A percentile compares a stretch with the other conserved stretches of the same genome.
Evolutionary conservation across 371 early-diverging fungal species (phyloP).

Genomic region (Rhizopus sp.): DNA sequence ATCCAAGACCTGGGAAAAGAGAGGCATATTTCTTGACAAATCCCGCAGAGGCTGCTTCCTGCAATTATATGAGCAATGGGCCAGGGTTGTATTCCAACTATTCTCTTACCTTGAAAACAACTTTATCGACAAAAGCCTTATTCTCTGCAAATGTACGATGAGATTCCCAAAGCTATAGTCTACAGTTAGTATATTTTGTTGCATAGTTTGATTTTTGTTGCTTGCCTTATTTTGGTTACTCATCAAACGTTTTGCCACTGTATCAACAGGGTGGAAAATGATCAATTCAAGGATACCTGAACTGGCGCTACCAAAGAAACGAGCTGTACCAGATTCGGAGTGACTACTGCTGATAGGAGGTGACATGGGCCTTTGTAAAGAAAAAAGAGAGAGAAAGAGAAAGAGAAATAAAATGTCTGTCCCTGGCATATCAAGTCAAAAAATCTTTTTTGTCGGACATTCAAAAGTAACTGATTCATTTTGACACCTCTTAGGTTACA

Average conservation of each 20-base stretch:
- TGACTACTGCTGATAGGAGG: slow-evolving; percentile 61
- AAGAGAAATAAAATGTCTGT: slow-evolving; percentile 11
- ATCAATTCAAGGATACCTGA: slow-evolving; percentile 94
- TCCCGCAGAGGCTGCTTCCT: slow-evolving; percentile 79
- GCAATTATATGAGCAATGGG: slow-evolving; percentile 22
- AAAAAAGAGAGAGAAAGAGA: slow-evolving; percentile 13
- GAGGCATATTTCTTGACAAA: slow-evolving; percentile 85
- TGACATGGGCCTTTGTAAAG: slow-evolving; percentile 44
- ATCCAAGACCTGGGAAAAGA: slow-evolving; percentile 96
- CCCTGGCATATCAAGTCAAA: slow-evolving; percentile 18
- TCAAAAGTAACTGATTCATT: background rate
- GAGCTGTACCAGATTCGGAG: slow-evolving; percentile 82
- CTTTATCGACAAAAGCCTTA: slow-evolving; percentile 63
- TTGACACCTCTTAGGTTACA: too few species aligned
- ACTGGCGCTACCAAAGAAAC: slow-evolving; percentile 89
- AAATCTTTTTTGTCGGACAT: background rate
- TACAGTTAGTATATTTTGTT: background rate
- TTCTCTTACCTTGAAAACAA: slow-evolving; percentile 78
- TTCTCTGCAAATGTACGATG: slow-evolving; percentile 62
- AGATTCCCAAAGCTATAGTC: slow-evolving; percentile 59
- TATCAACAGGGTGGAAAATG: slow-evolving; percentile 98
- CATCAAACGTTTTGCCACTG: slow-evolving; percentile 98
- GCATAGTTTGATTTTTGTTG: slow-evolving; percentile 1
- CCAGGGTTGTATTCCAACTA: background rate
- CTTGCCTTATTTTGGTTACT: slow-evolving; percentile 81